Conservation (phyloP, 202 grass and related monocot genomes). For the Brachypodium distachyon region DNA sequence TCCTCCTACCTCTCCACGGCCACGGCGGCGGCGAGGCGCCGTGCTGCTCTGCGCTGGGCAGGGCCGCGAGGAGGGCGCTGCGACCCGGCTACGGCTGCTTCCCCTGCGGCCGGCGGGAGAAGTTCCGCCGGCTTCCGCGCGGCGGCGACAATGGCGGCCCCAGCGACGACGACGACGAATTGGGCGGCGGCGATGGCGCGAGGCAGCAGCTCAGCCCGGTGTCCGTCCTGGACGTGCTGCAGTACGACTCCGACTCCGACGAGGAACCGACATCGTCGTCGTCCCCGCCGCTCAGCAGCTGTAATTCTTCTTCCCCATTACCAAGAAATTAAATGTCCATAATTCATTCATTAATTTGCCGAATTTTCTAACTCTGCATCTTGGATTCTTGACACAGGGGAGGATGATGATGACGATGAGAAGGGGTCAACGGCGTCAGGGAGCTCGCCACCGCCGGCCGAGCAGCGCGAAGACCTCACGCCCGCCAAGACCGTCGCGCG, state of each 20-base stretch:
- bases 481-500: neutral
- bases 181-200: neutral
- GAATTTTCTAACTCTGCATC: neutral
- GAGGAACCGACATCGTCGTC: neutral
- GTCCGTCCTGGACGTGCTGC: conserved; percentile 58
- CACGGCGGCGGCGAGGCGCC: neutral
- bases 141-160: neutral
- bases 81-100: conserved; percentile 6
- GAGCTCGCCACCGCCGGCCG: conserved; percentile 1
- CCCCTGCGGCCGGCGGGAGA: neutral
- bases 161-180: neutral
- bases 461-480: too few species aligned
- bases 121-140: neutral
- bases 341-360: neutral
- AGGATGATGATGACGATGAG: conserved; percentile 9
- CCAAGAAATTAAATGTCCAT: neutral
- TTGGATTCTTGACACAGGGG: conserved; percentile 10
- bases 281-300: neutral
- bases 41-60: neutral
- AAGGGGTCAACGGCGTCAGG: conserved; percentile 17
- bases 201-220: conserved; percentile 54
- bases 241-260: conserved; percentile 40
- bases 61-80: neutral
- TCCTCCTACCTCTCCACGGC: too few species aligned
- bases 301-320: conserved; percentile 3